Evolutionary conservation across 441 rosid species (phyloP).

Genomic region (Jatropha multifida): DNA sequence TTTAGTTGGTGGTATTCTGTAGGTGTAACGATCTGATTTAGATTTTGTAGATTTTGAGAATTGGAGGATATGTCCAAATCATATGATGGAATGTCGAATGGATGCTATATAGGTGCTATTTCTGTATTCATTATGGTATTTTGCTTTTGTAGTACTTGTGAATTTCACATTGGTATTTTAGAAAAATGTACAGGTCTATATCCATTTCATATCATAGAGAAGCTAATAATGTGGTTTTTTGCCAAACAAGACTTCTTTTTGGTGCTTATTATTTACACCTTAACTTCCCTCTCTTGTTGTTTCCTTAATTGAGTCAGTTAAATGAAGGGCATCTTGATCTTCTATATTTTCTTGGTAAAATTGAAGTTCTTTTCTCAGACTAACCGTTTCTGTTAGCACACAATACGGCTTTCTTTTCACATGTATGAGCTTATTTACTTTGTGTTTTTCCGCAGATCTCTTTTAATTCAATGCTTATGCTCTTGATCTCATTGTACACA

Average conservation of each 20-base stretch:
- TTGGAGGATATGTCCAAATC: neutral
- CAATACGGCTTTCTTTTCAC: neutral
- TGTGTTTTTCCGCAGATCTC: neutral
- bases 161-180: neutral
- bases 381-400: neutral
- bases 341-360: neutral
- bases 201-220: neutral
- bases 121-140: neutral
- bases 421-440: neutral
- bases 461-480: neutral
- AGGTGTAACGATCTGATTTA: neutral
- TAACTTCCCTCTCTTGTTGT: neutral
- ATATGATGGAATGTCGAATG: neutral
- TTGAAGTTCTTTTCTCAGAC: neutral
- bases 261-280: neutral
- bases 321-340: neutral
- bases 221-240: neutral
- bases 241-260: neutral
- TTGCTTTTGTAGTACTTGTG: neutral
- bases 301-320: neutral
- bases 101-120: neutral
- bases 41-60: neutral
- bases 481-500: constrained; percentile 5
- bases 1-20: neutral
- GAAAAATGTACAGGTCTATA: neutral